Conservation (phyloP, 495 filamentous ascomycete species). For the Penicillium goetzii region DNA sequence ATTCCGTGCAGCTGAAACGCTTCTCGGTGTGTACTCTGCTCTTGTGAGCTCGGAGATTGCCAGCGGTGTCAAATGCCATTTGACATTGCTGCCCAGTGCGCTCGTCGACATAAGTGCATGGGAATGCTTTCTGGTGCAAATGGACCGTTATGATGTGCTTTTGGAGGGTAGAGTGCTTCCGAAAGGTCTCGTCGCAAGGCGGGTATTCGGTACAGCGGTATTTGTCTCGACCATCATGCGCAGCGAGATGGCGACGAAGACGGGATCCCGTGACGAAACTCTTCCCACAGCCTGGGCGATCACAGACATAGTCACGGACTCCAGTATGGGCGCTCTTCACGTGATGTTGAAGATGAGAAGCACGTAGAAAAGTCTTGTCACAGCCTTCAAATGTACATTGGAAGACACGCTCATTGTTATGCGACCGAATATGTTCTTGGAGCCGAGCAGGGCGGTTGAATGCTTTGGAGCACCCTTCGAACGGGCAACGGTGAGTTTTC, state of each 20-base stretch:
- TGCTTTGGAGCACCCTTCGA: slow-evolving; percentile 71
- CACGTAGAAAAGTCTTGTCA: slow-evolving; percentile 77
- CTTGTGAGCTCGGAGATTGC: slow-evolving; percentile 70
- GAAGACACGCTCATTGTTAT: slow-evolving; percentile 78
- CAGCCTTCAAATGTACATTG: slow-evolving; percentile 69
- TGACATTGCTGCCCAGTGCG: slow-evolving; percentile 62
- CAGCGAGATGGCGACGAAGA: slow-evolving; percentile 67
- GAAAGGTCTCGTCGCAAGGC: slow-evolving; percentile 77
- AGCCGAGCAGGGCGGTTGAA: slow-evolving; percentile 87
- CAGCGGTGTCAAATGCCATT: slow-evolving; percentile 70
- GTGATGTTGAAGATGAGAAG: slow-evolving; percentile 82
- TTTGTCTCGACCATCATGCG: slow-evolving; percentile 69
- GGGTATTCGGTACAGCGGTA: slow-evolving; percentile 74
- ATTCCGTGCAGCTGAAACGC: slow-evolving; percentile 74
- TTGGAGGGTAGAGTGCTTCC: slow-evolving; percentile 85
- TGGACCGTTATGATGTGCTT: slow-evolving; percentile 78
- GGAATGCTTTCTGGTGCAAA: slow-evolving; percentile 66
- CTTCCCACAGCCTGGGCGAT: slow-evolving; percentile 72
- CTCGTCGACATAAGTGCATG: slow-evolving; percentile 63
- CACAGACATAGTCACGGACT: slow-evolving; percentile 71
- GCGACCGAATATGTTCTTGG: slow-evolving; percentile 74
- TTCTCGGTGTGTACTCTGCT: slow-evolving; percentile 68
- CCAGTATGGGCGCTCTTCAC: slow-evolving; percentile 78
- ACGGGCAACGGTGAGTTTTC: slow-evolving; percentile 73
- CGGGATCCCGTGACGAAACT: slow-evolving; percentile 75